phyloP scores from a whole-genome alignment of 352 stramenopile genomes.

The Globisporangium barbulae region DNA sequence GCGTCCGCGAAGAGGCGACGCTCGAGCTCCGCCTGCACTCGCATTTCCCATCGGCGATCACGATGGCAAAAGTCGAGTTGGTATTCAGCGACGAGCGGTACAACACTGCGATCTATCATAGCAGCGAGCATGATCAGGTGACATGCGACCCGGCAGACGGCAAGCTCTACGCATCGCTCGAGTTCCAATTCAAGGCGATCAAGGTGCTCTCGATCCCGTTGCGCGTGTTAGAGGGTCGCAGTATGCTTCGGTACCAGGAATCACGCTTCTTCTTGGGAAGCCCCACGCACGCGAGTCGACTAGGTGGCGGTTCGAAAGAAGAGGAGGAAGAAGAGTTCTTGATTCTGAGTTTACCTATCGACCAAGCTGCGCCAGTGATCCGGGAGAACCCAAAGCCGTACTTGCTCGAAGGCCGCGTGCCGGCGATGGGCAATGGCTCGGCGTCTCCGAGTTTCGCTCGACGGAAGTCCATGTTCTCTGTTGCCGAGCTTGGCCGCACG shows the following conservation, averaged over 20 bases:
- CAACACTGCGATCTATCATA: conserved; percentile 56
- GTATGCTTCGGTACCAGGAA: conserved; percentile 60
- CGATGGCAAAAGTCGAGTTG: conserved; percentile 62
- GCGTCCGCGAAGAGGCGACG: conserved; percentile 59
- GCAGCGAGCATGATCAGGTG: conserved; percentile 8
- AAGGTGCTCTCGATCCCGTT: conserved; percentile 46
- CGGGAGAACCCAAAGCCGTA: conserved; percentile 40
- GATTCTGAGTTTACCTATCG: conserved; percentile 57
- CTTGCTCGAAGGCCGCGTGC: conserved; percentile 57
- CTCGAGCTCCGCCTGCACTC: conserved; percentile 50
- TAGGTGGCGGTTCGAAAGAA: conserved; percentile 9
- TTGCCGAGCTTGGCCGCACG: conserved; percentile 29
- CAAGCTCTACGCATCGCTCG: conserved; percentile 42
- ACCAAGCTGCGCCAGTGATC: conserved; percentile 29
- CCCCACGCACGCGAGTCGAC: neutral
- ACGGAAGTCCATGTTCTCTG: conserved; percentile 75
- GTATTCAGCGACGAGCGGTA: conserved; percentile 78
- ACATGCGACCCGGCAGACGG: conserved; percentile 25
- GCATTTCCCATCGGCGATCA: conserved; percentile 51
- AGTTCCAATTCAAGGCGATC: conserved; percentile 37
- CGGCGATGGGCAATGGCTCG: conserved; percentile 81
- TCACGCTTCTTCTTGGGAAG: conserved; percentile 53
- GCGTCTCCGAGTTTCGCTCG: conserved; percentile 82
- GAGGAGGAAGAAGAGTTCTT: conserved; percentile 37
- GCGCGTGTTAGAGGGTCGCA: conserved; percentile 47